Evolutionary conservation across 306 rosid genomes (phyloP), one percentile per base, ranked within the genome.

Genomic region (Purshia tridentata): DNA sequence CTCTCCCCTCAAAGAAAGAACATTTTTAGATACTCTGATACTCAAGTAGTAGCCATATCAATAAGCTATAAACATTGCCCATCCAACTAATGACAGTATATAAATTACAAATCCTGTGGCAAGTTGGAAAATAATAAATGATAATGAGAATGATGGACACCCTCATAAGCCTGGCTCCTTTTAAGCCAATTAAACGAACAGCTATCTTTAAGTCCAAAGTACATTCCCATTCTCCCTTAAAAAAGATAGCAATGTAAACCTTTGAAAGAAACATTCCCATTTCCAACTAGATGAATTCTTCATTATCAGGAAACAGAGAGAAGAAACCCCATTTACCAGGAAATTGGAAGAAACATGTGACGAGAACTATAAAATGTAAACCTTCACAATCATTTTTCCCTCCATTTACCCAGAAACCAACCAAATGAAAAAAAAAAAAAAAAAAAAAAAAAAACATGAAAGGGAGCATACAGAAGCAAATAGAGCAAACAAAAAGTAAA

Each of bases 391-490:
- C 41, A 23, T 3, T 22, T 29, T 42, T 48, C 42, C 55, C 75
- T 70, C 23, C 5, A 23, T 9, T 37, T 69, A 35, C 15, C n/a
- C 51, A 69, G 47, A 65, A 65, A 46, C 11, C 19, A 59, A 72
- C 7, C 64, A 58, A 56, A 71, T 18, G 20, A 71, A 16, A 69
- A 10, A 46, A 66, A 23, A 2, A 12, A 4, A 3, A 3, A 23
- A 64, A 64, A 44, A 4, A 3, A 9, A 64, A 64, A 18, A 1
- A 4, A 41, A 12, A 9, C 49, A 40, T 42, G 9, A 68, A 67
- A 51, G 22, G 9, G 14, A 70, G 54, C 20, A 18, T 4, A 41
- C 65, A 54, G 42, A 14, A 54, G 13, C 10, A 60, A 22, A 37
- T 60, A 3, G 65, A 60, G 45, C 66, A 35, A 48, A 19, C 51